These are phyloP conservation scores for Bombardia bombarda DNA, from an alignment of 495 filamentous ascomycete species.

Conservation along the genomic window DNA sequence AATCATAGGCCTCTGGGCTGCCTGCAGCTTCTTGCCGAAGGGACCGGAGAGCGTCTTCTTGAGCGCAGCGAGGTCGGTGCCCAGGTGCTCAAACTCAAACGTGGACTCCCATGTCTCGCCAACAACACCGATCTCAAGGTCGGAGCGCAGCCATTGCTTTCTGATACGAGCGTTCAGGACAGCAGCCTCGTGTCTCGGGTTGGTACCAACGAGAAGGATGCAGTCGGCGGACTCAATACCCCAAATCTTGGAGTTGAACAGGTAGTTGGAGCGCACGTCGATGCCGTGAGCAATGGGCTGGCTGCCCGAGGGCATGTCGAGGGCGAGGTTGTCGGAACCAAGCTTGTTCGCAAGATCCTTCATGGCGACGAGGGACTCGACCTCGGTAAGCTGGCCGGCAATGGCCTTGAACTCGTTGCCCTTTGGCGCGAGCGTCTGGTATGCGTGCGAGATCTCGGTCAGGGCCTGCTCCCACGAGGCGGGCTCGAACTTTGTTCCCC, in stretches of 20 bases:
- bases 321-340: conserved; percentile 87
- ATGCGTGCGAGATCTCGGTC: conserved; percentile 70
- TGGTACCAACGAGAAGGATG: conserved; percentile 88
- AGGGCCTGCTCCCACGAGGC: conserved; percentile 92
- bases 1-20: conserved; percentile 92
- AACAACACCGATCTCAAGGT: conserved; percentile 86
- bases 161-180: conserved; percentile 92
- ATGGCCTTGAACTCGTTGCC: conserved; percentile 93
- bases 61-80: conserved; percentile 63
- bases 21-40: conserved; percentile 83
- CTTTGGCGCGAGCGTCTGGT: conserved; percentile 65
- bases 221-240: conserved; percentile 90
- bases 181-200: conserved; percentile 89
- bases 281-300: conserved; percentile 84
- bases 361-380: conserved; percentile 88
- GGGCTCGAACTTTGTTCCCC: conserved; percentile 79
- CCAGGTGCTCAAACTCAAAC: conserved; percentile 87
- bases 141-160: conserved; percentile 94
- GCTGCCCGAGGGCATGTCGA: conserved; percentile 80
- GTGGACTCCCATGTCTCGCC: conserved; percentile 87
- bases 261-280: conserved; percentile 88
- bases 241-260: conserved; percentile 91
- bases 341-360: conserved; percentile 96
- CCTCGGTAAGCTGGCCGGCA: conserved; percentile 82
- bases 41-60: conserved; percentile 78